Evolutionary conservation across 305 asterid species (phyloP).

Genomic region (Andrographis paniculata): DNA sequence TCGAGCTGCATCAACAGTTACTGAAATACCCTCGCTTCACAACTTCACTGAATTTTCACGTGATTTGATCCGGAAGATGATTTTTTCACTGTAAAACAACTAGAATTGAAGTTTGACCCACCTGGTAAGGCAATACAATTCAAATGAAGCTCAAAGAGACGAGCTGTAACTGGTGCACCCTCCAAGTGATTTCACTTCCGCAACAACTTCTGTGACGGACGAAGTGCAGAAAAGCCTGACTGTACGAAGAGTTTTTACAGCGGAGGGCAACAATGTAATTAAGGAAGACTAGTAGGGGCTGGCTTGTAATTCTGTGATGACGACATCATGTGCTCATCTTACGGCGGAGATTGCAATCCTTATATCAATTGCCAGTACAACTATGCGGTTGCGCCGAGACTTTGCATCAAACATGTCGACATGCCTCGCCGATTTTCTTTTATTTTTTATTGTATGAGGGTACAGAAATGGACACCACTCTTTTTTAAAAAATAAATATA

Average conservation of each 20-base stretch:
- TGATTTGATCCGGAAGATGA: not conserved
- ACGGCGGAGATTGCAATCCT: not conserved
- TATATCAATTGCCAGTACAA: not conserved
- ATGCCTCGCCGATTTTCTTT: conserved; percentile 6
- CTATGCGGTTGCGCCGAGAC: too few relatives aligned
- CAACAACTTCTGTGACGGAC: not conserved
- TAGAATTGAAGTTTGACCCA: not conserved
- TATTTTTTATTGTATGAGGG: too few relatives aligned
- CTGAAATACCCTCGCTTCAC: conserved; percentile 24
- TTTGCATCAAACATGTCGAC: conserved; percentile 37
- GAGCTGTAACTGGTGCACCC: too few relatives aligned
- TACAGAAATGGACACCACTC: too few relatives aligned
- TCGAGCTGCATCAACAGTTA: conserved; percentile 15
- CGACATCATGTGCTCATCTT: conserved; percentile 33
- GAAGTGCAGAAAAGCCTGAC: not conserved
- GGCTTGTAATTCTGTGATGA: conserved; percentile 15
- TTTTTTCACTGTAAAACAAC: not conserved
- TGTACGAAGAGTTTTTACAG: not conserved
- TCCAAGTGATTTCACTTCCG: not conserved
- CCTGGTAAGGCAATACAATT: too few relatives aligned
- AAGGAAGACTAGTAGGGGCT: conserved; percentile 10
- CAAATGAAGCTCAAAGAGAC: too few relatives aligned
- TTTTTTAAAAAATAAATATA: too few relatives aligned
- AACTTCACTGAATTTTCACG: too few relatives aligned
- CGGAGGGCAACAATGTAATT: conserved; percentile 17